Base-by-base conservation (phyloP, 1,284 basidiomycete species). In the Tylopilus microsporus region DNA sequence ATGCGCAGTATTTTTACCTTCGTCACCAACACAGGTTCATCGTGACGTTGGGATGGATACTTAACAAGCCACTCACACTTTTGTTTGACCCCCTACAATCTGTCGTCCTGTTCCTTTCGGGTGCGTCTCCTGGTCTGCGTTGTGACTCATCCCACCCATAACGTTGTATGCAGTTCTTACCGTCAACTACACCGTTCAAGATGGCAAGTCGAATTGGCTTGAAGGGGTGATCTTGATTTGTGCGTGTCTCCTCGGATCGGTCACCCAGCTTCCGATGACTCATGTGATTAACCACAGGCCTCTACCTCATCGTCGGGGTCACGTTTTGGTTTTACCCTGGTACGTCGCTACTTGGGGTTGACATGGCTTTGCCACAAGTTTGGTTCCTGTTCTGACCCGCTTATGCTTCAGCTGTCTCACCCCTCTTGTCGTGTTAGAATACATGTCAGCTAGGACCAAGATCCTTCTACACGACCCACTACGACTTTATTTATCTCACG, bases 1-100 rank as follows among this genome's bases (percentile, higher is more conserved):
- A 74, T 85, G 16, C 15, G 4, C 13, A 16, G 39, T 39, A 15
- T 39, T 12, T 85, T 73, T 82, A 90, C 83, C 15, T 37, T 16
- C 19, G n/a, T 83, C 2, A 72, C 86, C 25, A 21, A 52, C 21
- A 11, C 53, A 87, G 82, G 30, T 81, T 88, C 64, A 85, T 83
- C 55, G 78, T 87, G 16, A 79, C 75, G 2, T 71, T 89, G 19
- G 88, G 75, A 1, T 92, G 89, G 89, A 80, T 82, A 21, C 73
- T 86, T 47, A 78, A 77, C 45, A 90, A 89, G 64, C 87, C 87
- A 0, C 71, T 92, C 45, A 83, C 87, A 0, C 75, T 92, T 16
- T 71, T 92, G n/a, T 91, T 92, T 69, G 90, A 93, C 66, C 87
- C 89, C 0, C 87, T 90, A 65, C 85, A 92, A 70, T 89, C 88